phyloP scores from a whole-genome alignment of 306 rosid species.

The Prunus padus region DNA sequence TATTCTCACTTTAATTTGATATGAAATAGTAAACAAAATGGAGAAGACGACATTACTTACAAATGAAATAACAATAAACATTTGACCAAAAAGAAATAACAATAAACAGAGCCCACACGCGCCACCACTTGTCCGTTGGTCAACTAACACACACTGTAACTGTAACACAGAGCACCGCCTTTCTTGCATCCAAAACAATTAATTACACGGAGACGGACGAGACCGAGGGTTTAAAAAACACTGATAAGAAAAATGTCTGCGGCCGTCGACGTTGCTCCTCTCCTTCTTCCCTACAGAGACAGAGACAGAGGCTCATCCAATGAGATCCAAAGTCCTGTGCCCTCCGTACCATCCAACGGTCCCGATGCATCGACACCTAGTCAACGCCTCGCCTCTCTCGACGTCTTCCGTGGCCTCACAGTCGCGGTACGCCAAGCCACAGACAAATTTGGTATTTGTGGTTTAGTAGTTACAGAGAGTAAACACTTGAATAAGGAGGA shows the following conservation, averaged over 20 bases:
- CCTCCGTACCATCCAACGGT: slow-evolving; percentile 22
- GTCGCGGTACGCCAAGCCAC: slow-evolving; percentile 48
- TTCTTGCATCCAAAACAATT: too few relatives aligned
- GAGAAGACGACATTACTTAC: too few relatives aligned
- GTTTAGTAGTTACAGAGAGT: background rate
- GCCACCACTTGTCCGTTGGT: too few relatives aligned
- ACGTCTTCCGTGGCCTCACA: slow-evolving; percentile 78
- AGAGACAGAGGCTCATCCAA: slow-evolving; percentile 1
- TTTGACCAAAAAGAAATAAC: too few relatives aligned
- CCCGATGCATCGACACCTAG: slow-evolving; percentile 30
- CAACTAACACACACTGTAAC: too few relatives aligned
- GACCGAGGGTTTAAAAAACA: background rate
- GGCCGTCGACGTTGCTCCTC: slow-evolving; percentile 26
- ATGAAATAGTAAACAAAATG: too few relatives aligned
- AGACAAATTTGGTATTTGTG: background rate
- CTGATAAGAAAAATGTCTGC: slow-evolving; percentile 35
- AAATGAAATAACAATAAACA: too few relatives aligned
- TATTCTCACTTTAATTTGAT: too few relatives aligned
- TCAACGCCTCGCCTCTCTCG: slow-evolving; percentile 74
- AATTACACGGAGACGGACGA: background rate
- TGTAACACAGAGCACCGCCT: too few relatives aligned
- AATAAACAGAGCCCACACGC: too few relatives aligned
- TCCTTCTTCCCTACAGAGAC: background rate
- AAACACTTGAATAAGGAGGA: too few relatives aligned
- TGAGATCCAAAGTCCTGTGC: slow-evolving; percentile 30